Base-by-base conservation (phyloP, 352 stramenopile genomes). In the Globisporangium uncinulatum region DNA sequence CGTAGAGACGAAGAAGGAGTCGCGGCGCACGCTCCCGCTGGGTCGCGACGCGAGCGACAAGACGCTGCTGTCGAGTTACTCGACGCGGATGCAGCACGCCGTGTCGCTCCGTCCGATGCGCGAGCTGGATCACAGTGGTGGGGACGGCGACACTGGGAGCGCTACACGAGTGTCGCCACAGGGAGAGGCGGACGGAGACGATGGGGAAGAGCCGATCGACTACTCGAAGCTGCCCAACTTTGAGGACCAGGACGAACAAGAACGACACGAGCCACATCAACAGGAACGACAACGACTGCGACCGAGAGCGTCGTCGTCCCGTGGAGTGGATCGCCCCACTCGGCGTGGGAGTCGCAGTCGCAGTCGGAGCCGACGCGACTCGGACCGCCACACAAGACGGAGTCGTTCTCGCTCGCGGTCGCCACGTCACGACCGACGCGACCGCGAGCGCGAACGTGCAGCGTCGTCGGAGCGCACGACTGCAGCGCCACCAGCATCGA, bases 171-270 rank as follows among this genome's bases (percentile, higher is more conserved):
- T 21, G 19, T 1, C 13, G n/a, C 14, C 51, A 59, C 2, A 56
- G 63, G 9, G 24, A 39, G 34, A 39, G 34, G 34, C 34, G 24
- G 53, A 69, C 10, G 66, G 70, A 2, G 57, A 75, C 1, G 70
- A 79, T 7, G 77, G 89, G 0, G 79, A 92, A 0, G 73, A 79
- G 55, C 74, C 76, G 5, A 90, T 92, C n/a, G 77, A 94, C 47
- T 92, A 90, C 52, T 76, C 81, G 6, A 90, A 86, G 49, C 42
- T 94, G 9, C 82, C 80, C 0, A 71, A 86, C 56, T 89, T 89
- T 62, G 76, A 86, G 56, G 72, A 83, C 15, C 63, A 69, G 31
- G 34, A 39, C 34, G 34, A 48, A 9, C 74, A 87, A 54, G 73
- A 83, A 15, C 63, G 68, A 24, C 51, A 65, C n/a, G 56, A 54